These are phyloP conservation scores for Acanthamoeba culbertsoni DNA, from an alignment of 208 protist species.

Conservation along the genomic window DNA sequence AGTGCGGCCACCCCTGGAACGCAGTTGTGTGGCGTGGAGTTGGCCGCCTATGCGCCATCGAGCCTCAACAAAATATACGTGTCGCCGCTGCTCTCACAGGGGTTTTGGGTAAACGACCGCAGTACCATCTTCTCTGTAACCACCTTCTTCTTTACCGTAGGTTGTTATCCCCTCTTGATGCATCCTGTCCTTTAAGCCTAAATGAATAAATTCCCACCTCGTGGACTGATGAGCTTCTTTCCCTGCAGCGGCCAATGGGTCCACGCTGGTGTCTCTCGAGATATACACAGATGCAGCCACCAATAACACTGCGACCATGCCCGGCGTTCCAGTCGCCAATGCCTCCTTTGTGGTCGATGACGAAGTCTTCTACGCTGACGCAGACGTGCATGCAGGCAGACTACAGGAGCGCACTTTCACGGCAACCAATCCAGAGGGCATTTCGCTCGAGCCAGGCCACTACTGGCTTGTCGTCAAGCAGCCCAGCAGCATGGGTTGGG, in stretches of 20 bases:
- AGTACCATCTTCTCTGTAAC: not conserved
- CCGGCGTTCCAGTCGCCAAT: not conserved
- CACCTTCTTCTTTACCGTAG: not conserved
- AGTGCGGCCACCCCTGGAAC: no score
- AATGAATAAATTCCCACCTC: not conserved
- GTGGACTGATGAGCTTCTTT: not conserved
- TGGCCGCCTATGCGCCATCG: not conserved
- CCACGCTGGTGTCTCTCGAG: not conserved
- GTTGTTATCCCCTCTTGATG: not conserved
- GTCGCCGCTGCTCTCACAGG: not conserved
- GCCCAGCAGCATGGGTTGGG: not conserved
- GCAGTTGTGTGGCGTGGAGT: not conserved
- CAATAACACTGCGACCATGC: not conserved
- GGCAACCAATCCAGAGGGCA: not conserved
- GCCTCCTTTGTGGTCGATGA: not conserved
- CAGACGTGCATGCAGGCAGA: not conserved
- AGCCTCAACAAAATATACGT: not conserved
- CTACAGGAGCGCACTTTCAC: not conserved
- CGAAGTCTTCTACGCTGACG: not conserved
- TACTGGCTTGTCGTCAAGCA: not conserved
- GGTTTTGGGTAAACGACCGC: not conserved
- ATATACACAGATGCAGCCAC: not conserved
- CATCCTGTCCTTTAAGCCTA: not conserved
- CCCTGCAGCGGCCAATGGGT: not conserved
- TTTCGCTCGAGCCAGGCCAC: not conserved